These are phyloP conservation scores for Eutypella sp. DNA, from an alignment of 2,329 filamentous ascomycete species.

Conservation along the genomic window DNA sequence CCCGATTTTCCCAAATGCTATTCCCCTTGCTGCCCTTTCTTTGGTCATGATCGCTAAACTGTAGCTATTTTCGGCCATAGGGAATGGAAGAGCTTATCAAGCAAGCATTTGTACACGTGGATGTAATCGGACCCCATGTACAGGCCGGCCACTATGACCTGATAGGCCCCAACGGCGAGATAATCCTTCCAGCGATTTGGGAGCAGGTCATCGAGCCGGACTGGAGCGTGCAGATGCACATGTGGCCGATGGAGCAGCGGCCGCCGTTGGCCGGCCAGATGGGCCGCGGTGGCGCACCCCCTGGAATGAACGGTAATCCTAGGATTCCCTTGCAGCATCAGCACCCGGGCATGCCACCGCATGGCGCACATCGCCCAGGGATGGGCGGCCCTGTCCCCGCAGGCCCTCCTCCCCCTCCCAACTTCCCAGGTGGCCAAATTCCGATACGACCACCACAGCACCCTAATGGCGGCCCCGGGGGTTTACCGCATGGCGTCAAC, in stretches of 20 bases:
- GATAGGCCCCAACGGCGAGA: conserved; percentile 72
- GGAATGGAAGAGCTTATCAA: conserved; percentile 84
- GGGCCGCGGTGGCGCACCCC: conserved; percentile 6
- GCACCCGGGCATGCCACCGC: neutral
- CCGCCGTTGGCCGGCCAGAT: conserved; percentile 8
- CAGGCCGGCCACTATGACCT: conserved; percentile 76
- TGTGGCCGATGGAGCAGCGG: conserved; percentile 50
- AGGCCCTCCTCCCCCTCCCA: neutral
- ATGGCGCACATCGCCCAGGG: neutral
- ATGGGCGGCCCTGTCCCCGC: neutral
- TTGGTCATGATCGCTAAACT: too few relatives aligned
- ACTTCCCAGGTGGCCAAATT: neutral
- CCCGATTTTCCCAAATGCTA: too few relatives aligned
- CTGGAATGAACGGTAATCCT: neutral
- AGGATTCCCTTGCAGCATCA: neutral
- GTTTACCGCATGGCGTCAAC: neutral
- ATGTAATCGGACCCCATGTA: conserved; percentile 70
- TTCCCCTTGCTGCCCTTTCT: conserved; percentile 3
- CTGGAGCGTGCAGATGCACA: conserved; percentile 64
- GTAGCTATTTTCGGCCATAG: conserved; percentile 37
- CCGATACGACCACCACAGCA: neutral
- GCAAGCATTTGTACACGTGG: conserved; percentile 76
- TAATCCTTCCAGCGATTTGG: conserved; percentile 78
- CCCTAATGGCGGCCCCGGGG: neutral
- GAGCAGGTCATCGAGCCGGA: conserved; percentile 77